These are phyloP conservation scores for Buddleja alternifolia DNA, from an alignment of 257 asterid genomes.

Conservation along the genomic window DNA sequence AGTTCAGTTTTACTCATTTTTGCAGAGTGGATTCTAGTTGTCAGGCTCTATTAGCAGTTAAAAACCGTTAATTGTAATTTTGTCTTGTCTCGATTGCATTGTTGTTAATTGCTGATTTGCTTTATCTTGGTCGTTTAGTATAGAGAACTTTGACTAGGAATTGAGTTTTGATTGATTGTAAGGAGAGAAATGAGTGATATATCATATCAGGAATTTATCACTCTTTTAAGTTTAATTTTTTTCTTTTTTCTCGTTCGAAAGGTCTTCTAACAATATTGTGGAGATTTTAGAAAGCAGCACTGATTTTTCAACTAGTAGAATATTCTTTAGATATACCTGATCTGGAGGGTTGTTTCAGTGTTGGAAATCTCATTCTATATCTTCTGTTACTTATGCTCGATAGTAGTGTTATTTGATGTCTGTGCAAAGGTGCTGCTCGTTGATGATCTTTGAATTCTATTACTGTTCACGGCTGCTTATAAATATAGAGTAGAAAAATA, in stretches of 20 bases:
- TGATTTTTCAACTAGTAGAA: slow-evolving; percentile 1
- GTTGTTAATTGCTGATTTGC: slow-evolving; percentile 4
- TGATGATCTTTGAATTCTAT: slow-evolving; percentile 11
- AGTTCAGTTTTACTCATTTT: neutral
- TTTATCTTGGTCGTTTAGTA: neutral
- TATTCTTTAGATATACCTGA: slow-evolving; percentile 5
- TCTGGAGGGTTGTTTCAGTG: neutral
- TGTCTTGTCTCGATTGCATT: neutral
- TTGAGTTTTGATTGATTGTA: neutral
- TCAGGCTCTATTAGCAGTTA: neutral
- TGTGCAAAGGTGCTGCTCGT: slow-evolving; percentile 1
- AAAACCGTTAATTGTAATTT: neutral
- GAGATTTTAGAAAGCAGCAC: slow-evolving; percentile 3
- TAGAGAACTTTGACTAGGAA: neutral
- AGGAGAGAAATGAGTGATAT: neutral
- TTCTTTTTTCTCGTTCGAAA: neutral
- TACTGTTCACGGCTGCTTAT: neutral
- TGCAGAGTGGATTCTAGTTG: slow-evolving; percentile 9
- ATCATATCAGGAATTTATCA: slow-evolving; percentile 1
- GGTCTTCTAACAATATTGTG: neutral
- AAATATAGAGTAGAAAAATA: slow-evolving; percentile 5
- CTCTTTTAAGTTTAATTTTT: neutral
- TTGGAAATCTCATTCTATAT: slow-evolving; percentile 6
- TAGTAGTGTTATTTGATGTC: slow-evolving; percentile 8
- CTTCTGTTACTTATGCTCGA: neutral